Evolutionary conservation across 1,284 basidiomycete genomes (phyloP).

Genomic region (Leccinum proximum): DNA sequence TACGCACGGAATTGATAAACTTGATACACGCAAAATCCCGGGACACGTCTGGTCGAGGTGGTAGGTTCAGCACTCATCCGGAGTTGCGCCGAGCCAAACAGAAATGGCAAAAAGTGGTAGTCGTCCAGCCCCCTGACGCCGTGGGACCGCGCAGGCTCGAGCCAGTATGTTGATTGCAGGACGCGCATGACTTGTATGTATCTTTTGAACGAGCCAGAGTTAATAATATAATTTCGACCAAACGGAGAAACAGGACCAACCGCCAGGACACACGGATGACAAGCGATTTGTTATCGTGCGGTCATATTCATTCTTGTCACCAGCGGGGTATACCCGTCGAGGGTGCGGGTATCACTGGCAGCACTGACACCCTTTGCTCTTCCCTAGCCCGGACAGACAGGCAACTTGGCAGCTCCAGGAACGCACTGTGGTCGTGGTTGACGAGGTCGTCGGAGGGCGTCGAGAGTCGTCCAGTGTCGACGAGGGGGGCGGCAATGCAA

Average conservation of each 20-base stretch:
- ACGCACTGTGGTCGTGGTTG: too few relatives aligned
- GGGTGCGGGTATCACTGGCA: too few relatives aligned
- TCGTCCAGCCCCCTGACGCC: slow-evolving; percentile 99
- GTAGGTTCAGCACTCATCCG: slow-evolving; percentile 26
- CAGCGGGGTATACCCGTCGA: too few relatives aligned
- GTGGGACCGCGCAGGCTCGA: slow-evolving; percentile 97
- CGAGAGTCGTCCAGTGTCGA: too few relatives aligned
- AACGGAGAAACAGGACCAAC: slow-evolving; percentile 34
- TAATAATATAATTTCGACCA: neutral
- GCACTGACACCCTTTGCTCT: too few relatives aligned
- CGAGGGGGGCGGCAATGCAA: too few relatives aligned
- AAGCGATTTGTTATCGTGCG: slow-evolving; percentile 70
- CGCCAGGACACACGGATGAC: slow-evolving; percentile 92
- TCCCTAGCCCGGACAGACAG: too few relatives aligned
- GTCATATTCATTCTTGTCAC: too few relatives aligned
- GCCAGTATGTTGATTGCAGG: slow-evolving; percentile 95
- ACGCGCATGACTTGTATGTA: slow-evolving; percentile 90
- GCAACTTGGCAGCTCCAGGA: too few relatives aligned
- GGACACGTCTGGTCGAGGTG: slow-evolving; percentile 10
- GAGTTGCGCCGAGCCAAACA: slow-evolving; percentile 87
- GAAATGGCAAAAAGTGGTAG: slow-evolving; percentile 95
- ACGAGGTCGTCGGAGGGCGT: too few relatives aligned
- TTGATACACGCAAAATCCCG: slow-evolving; percentile 92
- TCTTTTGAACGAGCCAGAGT: slow-evolving; percentile 35
- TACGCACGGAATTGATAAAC: slow-evolving; percentile 91